Conservation (phyloP, 192 early-diverging fungal species). For the Paraglomus brasilianum region DNA sequence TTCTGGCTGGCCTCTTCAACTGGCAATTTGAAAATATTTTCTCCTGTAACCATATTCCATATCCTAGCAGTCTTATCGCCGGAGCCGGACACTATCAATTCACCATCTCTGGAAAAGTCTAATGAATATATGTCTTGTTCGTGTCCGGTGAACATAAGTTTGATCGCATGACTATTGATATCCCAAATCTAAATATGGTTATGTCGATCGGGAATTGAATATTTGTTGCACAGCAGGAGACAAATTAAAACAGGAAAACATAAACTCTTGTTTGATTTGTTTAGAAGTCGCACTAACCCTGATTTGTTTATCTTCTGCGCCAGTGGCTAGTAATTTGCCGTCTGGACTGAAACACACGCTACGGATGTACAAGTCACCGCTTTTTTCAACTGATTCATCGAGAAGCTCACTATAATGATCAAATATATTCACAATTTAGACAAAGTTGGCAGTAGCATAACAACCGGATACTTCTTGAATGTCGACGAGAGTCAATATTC, state of each 20-base stretch:
- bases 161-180: conserved; percentile 59
- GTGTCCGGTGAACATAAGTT: conserved; percentile 77
- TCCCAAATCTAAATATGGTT: conserved; percentile 60
- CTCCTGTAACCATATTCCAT: conserved; percentile 83
- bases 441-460: neutral
- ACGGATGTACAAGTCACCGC: conserved; percentile 92
- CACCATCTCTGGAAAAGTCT: conserved; percentile 91
- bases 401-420: conserved; percentile 59
- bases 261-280: neutral
- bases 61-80: conserved; percentile 83
- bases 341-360: conserved; percentile 96
- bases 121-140: conserved; percentile 96
- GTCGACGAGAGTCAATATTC: conserved; percentile 1
- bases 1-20: conserved; percentile 79
- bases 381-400: conserved; percentile 73
- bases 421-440: neutral
- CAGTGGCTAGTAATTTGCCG: conserved; percentile 85
- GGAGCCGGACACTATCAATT: conserved; percentile 84
- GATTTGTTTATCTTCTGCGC: conserved; percentile 94
- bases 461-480: neutral
- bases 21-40: conserved; percentile 66
- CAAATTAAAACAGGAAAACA: conserved; percentile 6
- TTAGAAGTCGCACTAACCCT: conserved; percentile 49
- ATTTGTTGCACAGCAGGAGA: neutral
- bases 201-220: neutral